A percentile compares a stretch with the other conserved stretches of the same genome.
phyloP scores from a whole-genome alignment of 148 eudicot genomes.

The Talinum fruticosum region DNA sequence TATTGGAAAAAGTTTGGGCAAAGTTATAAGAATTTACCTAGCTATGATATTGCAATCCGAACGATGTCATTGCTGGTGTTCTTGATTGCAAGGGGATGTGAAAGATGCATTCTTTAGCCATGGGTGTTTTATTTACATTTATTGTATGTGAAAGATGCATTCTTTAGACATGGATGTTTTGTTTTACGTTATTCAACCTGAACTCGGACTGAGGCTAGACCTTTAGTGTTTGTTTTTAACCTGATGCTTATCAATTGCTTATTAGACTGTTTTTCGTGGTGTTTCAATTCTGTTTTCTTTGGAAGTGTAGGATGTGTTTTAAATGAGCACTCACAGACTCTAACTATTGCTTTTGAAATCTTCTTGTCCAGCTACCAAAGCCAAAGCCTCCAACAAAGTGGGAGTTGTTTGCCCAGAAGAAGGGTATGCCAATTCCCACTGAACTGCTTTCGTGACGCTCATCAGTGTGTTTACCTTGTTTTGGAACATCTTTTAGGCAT shows the following conservation, averaged over 20 bases:
- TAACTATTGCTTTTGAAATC: neutral
- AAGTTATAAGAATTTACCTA: no score
- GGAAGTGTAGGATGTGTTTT: neutral
- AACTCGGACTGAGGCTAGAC: neutral
- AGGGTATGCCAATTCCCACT: conserved; percentile 40
- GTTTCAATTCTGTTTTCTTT: no score
- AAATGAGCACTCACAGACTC: neutral
- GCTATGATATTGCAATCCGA: no score
- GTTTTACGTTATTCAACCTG: neutral
- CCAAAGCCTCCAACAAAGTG: conserved; percentile 85
- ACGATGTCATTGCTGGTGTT: no score
- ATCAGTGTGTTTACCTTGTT: conserved; percentile 6
- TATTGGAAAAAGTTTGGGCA: neutral
- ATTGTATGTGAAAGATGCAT: neutral
- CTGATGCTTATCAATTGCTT: neutral
- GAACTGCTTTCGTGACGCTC: neutral
- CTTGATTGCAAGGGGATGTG: neutral
- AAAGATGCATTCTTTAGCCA: neutral
- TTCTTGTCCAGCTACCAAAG: conserved; percentile 64
- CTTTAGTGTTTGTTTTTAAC: neutral
- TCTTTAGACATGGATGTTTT: neutral
- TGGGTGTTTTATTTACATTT: no score
- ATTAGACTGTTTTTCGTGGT: neutral
- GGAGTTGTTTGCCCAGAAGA: conserved; percentile 84
- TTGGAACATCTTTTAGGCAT: conserved; percentile 50